Conservation (phyloP, 805 yeast species). For the Candida orba region DNA sequence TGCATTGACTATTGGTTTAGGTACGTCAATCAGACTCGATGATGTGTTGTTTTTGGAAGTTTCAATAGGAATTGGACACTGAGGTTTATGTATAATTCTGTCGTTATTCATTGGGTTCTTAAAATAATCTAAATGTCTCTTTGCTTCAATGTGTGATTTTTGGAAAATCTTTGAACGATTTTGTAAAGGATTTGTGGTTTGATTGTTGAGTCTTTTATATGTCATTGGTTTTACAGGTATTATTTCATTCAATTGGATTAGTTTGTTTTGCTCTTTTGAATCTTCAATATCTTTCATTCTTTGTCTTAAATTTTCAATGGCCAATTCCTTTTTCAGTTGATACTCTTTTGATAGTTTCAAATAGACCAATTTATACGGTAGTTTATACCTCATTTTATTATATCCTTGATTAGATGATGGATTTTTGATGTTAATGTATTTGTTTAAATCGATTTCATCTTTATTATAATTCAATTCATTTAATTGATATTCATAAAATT, state of each 20-base stretch:
- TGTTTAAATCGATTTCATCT: constrained; percentile 9
- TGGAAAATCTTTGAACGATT: constrained; percentile 20
- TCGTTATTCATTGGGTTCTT: constrained; percentile 12
- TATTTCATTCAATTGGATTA: constrained; percentile 18
- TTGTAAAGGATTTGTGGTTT: background rate
- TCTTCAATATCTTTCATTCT: constrained; percentile 23
- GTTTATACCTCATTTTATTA: constrained; percentile 21
- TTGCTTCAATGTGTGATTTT: constrained; percentile 19
- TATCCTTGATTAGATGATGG: background rate
- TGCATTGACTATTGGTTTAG: too few species aligned
- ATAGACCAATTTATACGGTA: constrained; percentile 31
- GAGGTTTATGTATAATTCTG: background rate
- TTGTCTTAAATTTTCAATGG: constrained; percentile 28
- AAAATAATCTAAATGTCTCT: constrained; percentile 13
- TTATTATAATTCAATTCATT: constrained; percentile 11
- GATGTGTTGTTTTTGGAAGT: too few species aligned
- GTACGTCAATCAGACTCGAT: too few species aligned
- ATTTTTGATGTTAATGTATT: constrained; percentile 11
- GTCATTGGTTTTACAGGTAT: constrained; percentile 8
- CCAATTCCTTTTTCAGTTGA: constrained; percentile 26
- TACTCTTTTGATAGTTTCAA: constrained; percentile 28
- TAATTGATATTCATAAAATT: constrained; percentile 17
- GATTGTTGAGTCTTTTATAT: too few species aligned
- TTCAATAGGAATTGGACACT: too few species aligned
- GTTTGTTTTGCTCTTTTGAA: constrained; percentile 27